Percentiles rank a stretch among this genome's conserved stretches.
Conservation (phyloP, 768 basidiomycete genomes). For the Pulveroboletus sp. region DNA sequence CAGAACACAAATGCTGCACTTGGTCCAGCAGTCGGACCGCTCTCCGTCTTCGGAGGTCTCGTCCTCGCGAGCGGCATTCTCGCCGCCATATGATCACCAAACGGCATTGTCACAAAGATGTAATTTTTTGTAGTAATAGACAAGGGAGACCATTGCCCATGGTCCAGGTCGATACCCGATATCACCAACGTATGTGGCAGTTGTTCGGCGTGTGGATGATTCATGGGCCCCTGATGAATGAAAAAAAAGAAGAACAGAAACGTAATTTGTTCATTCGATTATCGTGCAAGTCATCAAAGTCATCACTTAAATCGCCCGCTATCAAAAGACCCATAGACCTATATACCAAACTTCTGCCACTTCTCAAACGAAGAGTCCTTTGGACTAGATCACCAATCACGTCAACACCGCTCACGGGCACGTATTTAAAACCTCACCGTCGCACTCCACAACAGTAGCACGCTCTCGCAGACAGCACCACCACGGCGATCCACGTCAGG, state of each 20-base stretch:
- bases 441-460: constrained; percentile 69
- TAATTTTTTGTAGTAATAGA: constrained; percentile 17
- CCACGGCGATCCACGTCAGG: constrained; percentile 55
- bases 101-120: not conserved
- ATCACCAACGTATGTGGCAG: not conserved
- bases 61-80: constrained; percentile 21
- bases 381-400: constrained; percentile 4
- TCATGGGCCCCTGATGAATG: not conserved
- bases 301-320: not conserved
- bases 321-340: not conserved
- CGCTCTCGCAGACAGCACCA: constrained; percentile 56
- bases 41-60: constrained; percentile 21
- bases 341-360: not conserved
- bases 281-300: not conserved
- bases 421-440: constrained; percentile 23
- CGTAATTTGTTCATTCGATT: not conserved
- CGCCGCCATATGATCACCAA: constrained; percentile 7
- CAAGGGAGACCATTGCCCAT: not conserved
- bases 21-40: constrained; percentile 13
- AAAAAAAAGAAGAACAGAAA: not conserved
- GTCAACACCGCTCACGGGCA: constrained; percentile 4
- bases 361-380: not conserved
- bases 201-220: not conserved
- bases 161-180: not conserved
- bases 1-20: constrained; percentile 22